These are phyloP conservation scores for Trichosporon coremiiforme DNA, from an alignment of 1,284 basidiomycete genomes.

Conservation along the genomic window DNA sequence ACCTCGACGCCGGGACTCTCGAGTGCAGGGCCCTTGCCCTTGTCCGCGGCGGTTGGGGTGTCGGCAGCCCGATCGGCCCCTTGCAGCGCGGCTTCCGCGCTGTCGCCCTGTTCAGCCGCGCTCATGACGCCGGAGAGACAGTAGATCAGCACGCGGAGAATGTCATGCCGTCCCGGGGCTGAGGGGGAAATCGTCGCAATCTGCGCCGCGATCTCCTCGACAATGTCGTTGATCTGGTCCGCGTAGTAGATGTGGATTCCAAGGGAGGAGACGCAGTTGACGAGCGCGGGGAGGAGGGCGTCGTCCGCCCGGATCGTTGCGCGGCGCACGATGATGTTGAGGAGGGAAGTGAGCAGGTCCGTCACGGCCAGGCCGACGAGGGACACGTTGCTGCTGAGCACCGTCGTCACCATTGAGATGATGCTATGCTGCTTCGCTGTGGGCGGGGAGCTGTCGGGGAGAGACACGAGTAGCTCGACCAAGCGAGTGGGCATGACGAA, in stretches of 20 bases:
- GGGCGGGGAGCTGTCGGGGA: conserved; percentile 64
- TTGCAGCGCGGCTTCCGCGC: conserved; percentile 33
- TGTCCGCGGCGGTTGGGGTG: conserved; percentile 27
- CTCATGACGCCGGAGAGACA: conserved; percentile 50
- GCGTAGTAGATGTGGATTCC: conserved; percentile 89
- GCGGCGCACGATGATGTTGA: conserved; percentile 72
- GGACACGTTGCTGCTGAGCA: conserved; percentile 75
- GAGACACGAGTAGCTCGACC: conserved; percentile 75
- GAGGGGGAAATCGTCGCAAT: conserved; percentile 60
- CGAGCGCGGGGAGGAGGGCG: conserved; percentile 67
- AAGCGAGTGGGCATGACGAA: conserved; percentile 83
- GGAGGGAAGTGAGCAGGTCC: conserved; percentile 77
- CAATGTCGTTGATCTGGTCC: conserved; percentile 92
- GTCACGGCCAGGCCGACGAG: conserved; percentile 89
- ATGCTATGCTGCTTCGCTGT: conserved; percentile 68
- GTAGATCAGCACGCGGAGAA: conserved; percentile 62
- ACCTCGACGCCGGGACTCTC: conserved; percentile 37
- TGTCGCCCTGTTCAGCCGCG: conserved; percentile 44
- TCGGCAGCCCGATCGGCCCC: background rate
- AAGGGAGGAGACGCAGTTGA: conserved; percentile 81
- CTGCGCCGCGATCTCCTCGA: conserved; percentile 77
- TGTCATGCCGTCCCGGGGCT: conserved; percentile 64
- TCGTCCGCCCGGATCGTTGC: conserved; percentile 69
- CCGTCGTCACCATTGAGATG: conserved; percentile 78
- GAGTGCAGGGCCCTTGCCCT: conserved; percentile 45